Conservation (phyloP, 2,329 filamentous ascomycete species). For the Colletotrichum sp. region DNA sequence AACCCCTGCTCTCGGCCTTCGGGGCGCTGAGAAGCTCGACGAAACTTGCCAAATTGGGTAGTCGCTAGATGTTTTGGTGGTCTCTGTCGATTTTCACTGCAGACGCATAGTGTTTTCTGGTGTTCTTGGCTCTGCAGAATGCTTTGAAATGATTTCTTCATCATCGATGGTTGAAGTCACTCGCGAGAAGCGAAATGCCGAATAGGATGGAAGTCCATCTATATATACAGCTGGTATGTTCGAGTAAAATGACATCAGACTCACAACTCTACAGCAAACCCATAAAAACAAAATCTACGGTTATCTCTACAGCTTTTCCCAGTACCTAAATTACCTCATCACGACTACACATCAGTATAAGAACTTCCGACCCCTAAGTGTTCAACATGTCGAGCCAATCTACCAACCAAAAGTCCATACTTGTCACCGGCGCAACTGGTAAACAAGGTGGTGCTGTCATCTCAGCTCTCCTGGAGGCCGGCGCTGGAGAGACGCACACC, state of each 20-base stretch:
- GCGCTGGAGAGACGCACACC: background rate
- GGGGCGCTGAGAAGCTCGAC: background rate
- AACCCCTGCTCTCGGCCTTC: background rate
- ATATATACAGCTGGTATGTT: background rate
- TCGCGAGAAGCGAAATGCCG: background rate
- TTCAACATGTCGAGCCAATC: background rate
- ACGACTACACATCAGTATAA: background rate
- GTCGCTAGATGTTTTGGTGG: background rate
- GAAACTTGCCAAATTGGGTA: background rate
- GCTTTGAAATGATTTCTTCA: background rate
- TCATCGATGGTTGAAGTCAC: background rate
- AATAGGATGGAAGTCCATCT: background rate
- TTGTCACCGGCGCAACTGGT: conserved; percentile 53
- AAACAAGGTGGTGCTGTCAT: conserved; percentile 52
- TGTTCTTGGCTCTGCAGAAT: background rate
- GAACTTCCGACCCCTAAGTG: accelerated
- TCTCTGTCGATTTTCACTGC: background rate
- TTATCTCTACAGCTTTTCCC: background rate
- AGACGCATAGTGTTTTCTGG: too few relatives aligned
- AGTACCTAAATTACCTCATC: background rate
- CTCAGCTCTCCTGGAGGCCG: conserved; percentile 39
- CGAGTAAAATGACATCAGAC: background rate
- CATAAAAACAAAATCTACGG: background rate
- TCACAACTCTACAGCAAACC: background rate
- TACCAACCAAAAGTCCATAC: conserved; percentile 26